A percentile compares a stretch with the other conserved stretches of the same genome.
phyloP scores from a whole-genome alignment of 345 rosid species.

The Lepidium didymum region DNA sequence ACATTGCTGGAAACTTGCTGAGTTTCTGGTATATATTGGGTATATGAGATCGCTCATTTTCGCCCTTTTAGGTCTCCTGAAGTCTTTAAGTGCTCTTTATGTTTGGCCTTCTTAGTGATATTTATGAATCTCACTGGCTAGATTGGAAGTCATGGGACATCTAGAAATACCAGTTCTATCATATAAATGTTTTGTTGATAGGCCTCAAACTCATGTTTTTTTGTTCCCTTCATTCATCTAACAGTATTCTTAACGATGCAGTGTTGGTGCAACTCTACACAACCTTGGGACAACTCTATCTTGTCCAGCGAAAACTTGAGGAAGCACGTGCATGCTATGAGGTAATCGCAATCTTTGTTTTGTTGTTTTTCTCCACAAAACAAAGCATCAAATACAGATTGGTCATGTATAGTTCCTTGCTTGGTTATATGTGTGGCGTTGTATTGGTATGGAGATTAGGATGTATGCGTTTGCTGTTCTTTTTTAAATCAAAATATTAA shows the following conservation, averaged over 20 bases:
- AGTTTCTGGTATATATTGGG: not conserved
- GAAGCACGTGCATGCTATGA: conserved; percentile 69
- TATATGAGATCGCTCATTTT: not conserved
- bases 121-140: not conserved
- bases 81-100: too few species aligned
- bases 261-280: conserved; percentile 81
- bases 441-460: not conserved
- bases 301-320: conserved; percentile 59
- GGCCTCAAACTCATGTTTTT: too few species aligned
- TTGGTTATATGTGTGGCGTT: not conserved
- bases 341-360: conserved; percentile 37
- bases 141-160: not conserved
- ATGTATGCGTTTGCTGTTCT: not conserved
- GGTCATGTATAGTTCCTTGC: not conserved
- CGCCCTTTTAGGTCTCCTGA: too few species aligned
- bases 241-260: conserved; percentile 26
- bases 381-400: not conserved
- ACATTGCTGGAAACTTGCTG: not conserved
- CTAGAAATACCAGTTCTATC: not conserved
- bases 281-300: conserved; percentile 84
- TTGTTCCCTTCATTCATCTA: not conserved
- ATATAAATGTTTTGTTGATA: not conserved
- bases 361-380: not conserved
- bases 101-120: not conserved
- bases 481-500: not conserved